Evolutionary conservation across 176 grass and related monocot species (phyloP), one percentile per base, ranked within the genome.

Genomic region (Ensete ventricosum): DNA sequence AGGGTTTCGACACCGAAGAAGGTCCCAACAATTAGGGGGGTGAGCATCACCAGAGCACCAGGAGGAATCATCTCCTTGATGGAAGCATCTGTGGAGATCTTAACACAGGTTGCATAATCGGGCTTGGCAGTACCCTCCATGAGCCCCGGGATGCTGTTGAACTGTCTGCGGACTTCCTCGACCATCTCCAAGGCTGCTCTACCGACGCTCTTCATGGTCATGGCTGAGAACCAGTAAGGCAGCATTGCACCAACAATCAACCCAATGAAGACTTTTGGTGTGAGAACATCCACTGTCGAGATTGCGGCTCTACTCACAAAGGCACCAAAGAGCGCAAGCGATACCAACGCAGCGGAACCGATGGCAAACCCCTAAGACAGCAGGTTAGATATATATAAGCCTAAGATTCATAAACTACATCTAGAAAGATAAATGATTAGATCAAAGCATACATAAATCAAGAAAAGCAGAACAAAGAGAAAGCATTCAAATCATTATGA

Each of bases 191-290:
- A 7, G 16, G 67, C 67, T 69, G 67, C 67, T 50, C 67, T 69
- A 69, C 67, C 67, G 11, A 69, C 67, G 11, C 67, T 69, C 67
- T 69, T 69, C 67, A 69, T 69, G 67, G 67, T 69, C 67, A 69
- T 69, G 67, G 67, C 67, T 11, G 67, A 69, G 67, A 69, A 69
- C 67, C 67, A 69, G 17, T 69, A 70, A 50, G 67, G 67, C 2
- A 70, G 67, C 67, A 70, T 70, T 49, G 67, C 67, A 70, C 67
- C 67, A 11, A 70, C 67, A 3, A 70, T 70, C 43, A 70, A 70
- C 13, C 67, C 67, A 20, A 70, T 70, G 48, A 70, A 70, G 16
- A 70, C 67, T 51, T 70, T 70, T 21, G 67, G 67, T 8, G 67
- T 70, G 67, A 70, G 67, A 70, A 70, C 67, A 70, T 70, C 67